Percentiles rank a stretch among this genome's conserved stretches.
Evolutionary conservation across 1,139 yeast species (phyloP).

Genomic region (Yamadazyma spencermartinsiae): DNA sequence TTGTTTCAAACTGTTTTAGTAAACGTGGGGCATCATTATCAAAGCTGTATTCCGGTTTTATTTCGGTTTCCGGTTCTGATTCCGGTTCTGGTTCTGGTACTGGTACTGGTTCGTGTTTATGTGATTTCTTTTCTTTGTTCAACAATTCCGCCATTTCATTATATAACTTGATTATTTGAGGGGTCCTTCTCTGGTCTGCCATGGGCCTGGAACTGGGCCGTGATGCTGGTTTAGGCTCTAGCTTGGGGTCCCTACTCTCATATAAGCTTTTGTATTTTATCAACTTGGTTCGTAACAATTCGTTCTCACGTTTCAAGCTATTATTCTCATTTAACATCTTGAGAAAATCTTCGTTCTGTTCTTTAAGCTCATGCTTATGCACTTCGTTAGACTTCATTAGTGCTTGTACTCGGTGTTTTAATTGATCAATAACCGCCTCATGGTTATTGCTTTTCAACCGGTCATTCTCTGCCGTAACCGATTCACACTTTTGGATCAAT

Average conservation of each 20-base stretch:
- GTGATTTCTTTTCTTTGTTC: conserved; percentile 12
- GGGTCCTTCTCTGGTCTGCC: conserved; percentile 1
- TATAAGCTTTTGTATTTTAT: conserved; percentile 35
- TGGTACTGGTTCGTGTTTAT: not conserved
- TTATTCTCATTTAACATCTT: conserved; percentile 19
- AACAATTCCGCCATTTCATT: conserved; percentile 19
- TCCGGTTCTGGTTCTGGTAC: conserved; percentile 3
- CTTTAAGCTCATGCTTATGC: conserved; percentile 17
- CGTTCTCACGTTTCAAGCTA: conserved; percentile 27
- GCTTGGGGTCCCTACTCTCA: no score
- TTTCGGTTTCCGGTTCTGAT: conserved; percentile 2
- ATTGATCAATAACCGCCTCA: conserved; percentile 7
- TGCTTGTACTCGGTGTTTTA: conserved; percentile 22
- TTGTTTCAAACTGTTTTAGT: conserved; percentile 9
- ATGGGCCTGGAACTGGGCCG: not conserved
- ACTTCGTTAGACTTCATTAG: conserved; percentile 23
- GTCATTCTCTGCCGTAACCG: conserved; percentile 9
- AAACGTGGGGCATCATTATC: conserved; percentile 3
- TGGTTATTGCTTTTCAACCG: conserved; percentile 6
- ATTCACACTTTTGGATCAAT: conserved; percentile 12
- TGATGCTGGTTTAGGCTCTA: conserved; percentile 6
- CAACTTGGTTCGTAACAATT: conserved; percentile 32
- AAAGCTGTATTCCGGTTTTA: not conserved
- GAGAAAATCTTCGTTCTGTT: conserved; percentile 19
- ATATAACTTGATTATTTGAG: conserved; percentile 13